Evolutionary conservation across 805 yeast genomes (phyloP), one percentile per base, ranked within the genome.

Genomic region (Metschnikowia drakensbergensis): DNA sequence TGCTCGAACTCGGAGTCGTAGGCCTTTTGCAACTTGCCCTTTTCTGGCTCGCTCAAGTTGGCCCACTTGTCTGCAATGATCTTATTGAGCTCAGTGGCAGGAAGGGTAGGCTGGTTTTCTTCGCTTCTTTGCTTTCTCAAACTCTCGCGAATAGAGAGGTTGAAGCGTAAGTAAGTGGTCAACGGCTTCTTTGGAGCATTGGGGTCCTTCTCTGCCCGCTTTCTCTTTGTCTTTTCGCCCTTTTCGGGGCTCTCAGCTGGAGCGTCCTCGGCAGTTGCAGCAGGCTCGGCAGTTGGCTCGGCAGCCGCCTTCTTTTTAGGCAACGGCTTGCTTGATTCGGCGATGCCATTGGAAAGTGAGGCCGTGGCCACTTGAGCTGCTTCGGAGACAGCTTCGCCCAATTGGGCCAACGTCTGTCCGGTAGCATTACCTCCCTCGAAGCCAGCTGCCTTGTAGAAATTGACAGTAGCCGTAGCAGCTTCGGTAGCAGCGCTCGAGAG

Each of bases 101-200:
- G 75, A 54, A 86, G 75, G 8, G 88, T 80, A 11, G 85, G 79
- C 58, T 76, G 73, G 31, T 86, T 71, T 42, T 75, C 71, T 33
- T 69, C 69, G 48, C 71, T 76, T 61, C 96, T 79, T 53, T 86
- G 90, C 46, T 79, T 83, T 48, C 84, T 81, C 53, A 91, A 76
- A 34, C 76, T 71, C 53, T 84, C 86, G 61, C 96, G 83, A 55
- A 82, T 79, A 55, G 81, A 82, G 55, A 86, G 83, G 46, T 88
- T 82, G 68, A 82, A 92, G 37, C 76, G 75, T 66, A 92, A 87
- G 72, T 83, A 91, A 39, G 88, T 86, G 23, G 97, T 90, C 61
- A 88, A 74, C 11, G 99, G 98, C 62, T 90, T 90, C 76, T 88
- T 89, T 51, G 99, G 99, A 39, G 96, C 97, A 61, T 87, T 84